These are phyloP conservation scores for Selenicereus undatus DNA, from an alignment of 148 eudicot genomes.

Conservation along the genomic window DNA sequence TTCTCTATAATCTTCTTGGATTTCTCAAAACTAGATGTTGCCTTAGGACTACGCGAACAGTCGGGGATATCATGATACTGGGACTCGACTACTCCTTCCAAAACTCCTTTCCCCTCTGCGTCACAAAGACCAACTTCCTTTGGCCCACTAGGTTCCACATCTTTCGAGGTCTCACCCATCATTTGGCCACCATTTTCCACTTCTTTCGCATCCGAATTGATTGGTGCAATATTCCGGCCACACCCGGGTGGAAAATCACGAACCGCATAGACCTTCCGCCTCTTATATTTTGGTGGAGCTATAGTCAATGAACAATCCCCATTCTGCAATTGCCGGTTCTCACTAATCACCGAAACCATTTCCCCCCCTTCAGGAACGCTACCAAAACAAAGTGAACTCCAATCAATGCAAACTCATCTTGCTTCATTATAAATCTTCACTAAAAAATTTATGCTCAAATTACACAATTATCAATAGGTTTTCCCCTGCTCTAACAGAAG, in stretches of 20 bases:
- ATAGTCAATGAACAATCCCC: conserved; percentile 23
- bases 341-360: conserved; percentile 37
- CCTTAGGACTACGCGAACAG: background rate
- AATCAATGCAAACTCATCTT: conserved; percentile 1
- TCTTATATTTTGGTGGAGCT: conserved; percentile 44
- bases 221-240: conserved; percentile 37
- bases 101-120: conserved; percentile 21
- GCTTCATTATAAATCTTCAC: background rate
- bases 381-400: background rate
- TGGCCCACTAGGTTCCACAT: conserved; percentile 11
- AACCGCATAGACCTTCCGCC: conserved; percentile 47
- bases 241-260: conserved; percentile 80
- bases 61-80: conserved; percentile 21
- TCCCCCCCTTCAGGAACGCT: conserved; percentile 14
- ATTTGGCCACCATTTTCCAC: conserved; percentile 10
- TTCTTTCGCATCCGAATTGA: conserved; percentile 15
- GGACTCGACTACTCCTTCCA: conserved; percentile 20
- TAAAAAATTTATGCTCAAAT: background rate
- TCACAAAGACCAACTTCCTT: conserved; percentile 13
- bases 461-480: background rate
- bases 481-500: background rate
- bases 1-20: background rate
- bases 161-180: background rate
- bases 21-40: conserved; percentile 2
- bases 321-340: conserved; percentile 35